Base-by-base conservation (phyloP, 1,139 yeast genomes). In the Pichia sp. region DNA sequence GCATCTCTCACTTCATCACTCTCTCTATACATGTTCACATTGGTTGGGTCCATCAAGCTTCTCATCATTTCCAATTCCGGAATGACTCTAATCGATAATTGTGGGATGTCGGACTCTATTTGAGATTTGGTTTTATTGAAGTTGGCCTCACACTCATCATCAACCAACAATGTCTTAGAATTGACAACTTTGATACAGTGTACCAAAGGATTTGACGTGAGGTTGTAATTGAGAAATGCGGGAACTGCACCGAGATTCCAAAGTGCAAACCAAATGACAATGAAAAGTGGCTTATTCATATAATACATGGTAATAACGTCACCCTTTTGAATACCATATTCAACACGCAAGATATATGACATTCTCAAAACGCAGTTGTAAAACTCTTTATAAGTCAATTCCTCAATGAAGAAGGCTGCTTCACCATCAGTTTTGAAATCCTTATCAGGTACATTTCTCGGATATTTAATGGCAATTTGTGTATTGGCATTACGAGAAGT, bases 231-330 rank as follows among this genome's bases (percentile, higher is more conserved):
- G 52, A 88, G 63, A 50, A 88, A 82, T 1, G 95, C 87, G 0
- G 96, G 96, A 13, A 72, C 60, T 1, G 96, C 96, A 21, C 97
- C 96, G 35, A 88, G 67, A 51, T 86, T 83, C 96, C 96, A 87
- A 36, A 84, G 61, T 0, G 96, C 81, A 44, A 84, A 67, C 94
- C 96, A 85, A 30, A 83, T 56, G 38, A 87, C 69, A 19, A 87
- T 59, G 51, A 84, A 85, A 47, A 86, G 65, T 1, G 96, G 94
- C 54, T 81, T 84, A 60, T 88, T 88, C 59, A 84, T 81, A 53
- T 77, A 82, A 50, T 80, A 80, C 35, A 88, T 54, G 0, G 84
- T 94, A 35, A 88, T 75, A n/a, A 77, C 70, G 47, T 84, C 85
- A 30, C 77, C 76, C 10, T 77, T 57, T 18, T 75, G 63, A 26